Evolutionary conservation across 2,329 filamentous ascomycete genomes (phyloP).

Genomic region (Alternaria rosae): DNA sequence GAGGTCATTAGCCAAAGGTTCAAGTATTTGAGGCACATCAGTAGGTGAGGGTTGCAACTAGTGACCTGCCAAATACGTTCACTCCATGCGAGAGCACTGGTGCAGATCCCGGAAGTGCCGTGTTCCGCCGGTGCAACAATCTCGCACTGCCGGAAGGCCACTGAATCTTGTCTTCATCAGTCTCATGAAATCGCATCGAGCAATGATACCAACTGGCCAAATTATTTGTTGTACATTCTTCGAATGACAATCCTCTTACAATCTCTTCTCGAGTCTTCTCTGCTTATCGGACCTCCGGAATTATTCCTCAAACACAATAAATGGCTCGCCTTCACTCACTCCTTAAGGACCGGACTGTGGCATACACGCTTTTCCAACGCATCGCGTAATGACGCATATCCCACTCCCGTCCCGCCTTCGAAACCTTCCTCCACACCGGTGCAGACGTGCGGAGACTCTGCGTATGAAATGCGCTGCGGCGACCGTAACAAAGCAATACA

Average conservation of each 20-base stretch:
- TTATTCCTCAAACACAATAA: background rate
- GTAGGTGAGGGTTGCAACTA: background rate
- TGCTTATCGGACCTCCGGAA: background rate
- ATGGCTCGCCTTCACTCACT: background rate
- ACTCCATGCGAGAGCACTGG: conserved; percentile 6
- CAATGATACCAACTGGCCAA: background rate
- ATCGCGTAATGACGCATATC: background rate
- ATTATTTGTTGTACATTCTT: background rate
- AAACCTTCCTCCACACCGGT: background rate
- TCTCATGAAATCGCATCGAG: background rate
- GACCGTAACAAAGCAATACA: background rate
- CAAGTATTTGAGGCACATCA: background rate
- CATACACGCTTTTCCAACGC: background rate
- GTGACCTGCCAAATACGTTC: conserved; percentile 4
- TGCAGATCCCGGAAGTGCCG: conserved; percentile 7
- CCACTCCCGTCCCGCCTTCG: background rate
- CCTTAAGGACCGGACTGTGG: background rate
- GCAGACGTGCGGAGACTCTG: background rate
- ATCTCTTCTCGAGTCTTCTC: background rate
- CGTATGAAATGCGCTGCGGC: background rate
- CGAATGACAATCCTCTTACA: background rate
- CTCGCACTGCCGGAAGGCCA: background rate
- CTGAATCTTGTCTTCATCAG: background rate
- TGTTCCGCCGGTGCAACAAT: background rate
- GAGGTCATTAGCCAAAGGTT: background rate